Evolutionary conservation across 139 green algal genomes (phyloP), one percentile per base, ranked within the genome.

Genomic region (Zygnema circumcarinatum): DNA sequence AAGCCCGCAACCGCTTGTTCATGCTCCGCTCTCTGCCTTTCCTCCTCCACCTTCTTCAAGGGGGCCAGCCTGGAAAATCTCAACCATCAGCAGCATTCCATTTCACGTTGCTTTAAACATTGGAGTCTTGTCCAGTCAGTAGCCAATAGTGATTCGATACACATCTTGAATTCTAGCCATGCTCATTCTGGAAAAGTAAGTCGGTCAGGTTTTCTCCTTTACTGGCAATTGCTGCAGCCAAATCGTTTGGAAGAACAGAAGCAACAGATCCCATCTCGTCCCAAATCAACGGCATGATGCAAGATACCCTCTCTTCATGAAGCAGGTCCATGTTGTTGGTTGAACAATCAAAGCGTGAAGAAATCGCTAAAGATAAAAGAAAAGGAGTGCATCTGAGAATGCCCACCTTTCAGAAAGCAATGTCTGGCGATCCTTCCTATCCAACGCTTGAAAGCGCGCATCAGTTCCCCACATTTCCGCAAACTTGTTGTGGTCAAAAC

Each of bases 21-120:
- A 25, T 38, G 31, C 29, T 31, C 3, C 67, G 54, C 35, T 32
- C 35, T 41, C 85, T 75, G 56, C 62, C 81, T n/a, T 79, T 90
- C 85, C 80, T 90, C 79, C 53, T 90, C 83, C 41, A 29, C 80
- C 83, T 88, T 81, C 76, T 31, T 88, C 76, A 88, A 25, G 3
- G 83, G 83, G n/a, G 41, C 74, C 31, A 88, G 21, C 75, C 83
- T 88, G 83, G 22, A 2, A 29, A 11, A 39, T 86, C 67, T 3
- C 32, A 79, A 79, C 33, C 69, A 35, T 11, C 69, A n/a, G n/a
- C n/a, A n/a, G n/a, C n/a, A n/a, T 25, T 25, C 25, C 29, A 31
- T 72, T 29, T 72, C 29, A 29, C 29, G 56, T 31, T 25, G 68
- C 38, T 36, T 53, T 35, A 76, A 22, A 36, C 35, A 35, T 76